phyloP scores from a whole-genome alignment of 306 rosid species.

The Ormosia semicastrata region DNA sequence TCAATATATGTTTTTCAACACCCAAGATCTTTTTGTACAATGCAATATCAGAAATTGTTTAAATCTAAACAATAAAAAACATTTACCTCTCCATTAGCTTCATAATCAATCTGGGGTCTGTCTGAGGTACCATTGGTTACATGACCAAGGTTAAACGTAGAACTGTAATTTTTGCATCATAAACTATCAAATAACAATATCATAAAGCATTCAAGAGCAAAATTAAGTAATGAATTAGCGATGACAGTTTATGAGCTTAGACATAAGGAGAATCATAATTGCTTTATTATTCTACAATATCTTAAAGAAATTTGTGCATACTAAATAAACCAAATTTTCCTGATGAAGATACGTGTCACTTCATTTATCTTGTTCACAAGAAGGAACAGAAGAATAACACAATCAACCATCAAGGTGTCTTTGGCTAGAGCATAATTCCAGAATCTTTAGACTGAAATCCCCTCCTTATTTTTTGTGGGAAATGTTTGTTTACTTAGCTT shows the following conservation, averaged over 20 bases:
- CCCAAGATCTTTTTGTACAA: constrained; percentile 9
- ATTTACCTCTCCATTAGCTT: constrained; percentile 86
- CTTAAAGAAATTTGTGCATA: background rate
- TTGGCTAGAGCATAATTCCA: background rate
- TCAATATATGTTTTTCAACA: constrained; percentile 22
- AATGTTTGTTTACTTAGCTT: constrained; percentile 10
- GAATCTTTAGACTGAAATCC: constrained; percentile 8
- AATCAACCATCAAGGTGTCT: background rate
- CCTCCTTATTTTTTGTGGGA: constrained; percentile 10
- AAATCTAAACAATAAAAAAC: constrained; percentile 15
- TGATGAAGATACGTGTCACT: constrained; percentile 1
- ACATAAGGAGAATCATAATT: background rate
- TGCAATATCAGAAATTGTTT: constrained; percentile 11
- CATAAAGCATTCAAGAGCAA: constrained; percentile 4
- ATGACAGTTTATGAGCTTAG: constrained; percentile 16
- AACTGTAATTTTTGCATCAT: constrained; percentile 45
- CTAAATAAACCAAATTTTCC: background rate
- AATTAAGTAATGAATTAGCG: constrained; percentile 6
- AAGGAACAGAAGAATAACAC: constrained; percentile 3
- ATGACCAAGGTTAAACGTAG: constrained; percentile 62
- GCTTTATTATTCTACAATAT: background rate
- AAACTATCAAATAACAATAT: constrained; percentile 25
- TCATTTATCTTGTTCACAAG: constrained; percentile 1
- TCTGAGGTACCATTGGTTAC: constrained; percentile 36
- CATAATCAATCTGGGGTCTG: constrained; percentile 54